Evolutionary conservation across 257 asterid species (phyloP).

Genomic region (Salvia splendens): DNA sequence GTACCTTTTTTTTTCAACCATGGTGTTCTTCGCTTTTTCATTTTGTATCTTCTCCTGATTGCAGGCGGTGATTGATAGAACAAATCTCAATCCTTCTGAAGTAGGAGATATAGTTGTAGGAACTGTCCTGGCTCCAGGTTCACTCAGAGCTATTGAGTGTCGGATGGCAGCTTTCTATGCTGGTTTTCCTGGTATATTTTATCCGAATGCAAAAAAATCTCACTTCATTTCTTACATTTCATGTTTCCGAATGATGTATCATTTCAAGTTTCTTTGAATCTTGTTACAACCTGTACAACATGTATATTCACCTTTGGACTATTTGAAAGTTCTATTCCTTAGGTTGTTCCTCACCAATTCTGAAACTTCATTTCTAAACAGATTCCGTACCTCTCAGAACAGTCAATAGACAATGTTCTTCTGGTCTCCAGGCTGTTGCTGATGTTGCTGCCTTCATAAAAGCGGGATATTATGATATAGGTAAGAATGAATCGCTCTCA

Average conservation of each 20-base stretch:
- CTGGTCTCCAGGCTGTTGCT: slow-evolving; percentile 96
- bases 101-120: slow-evolving; percentile 97
- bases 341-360: slow-evolving; percentile 14
- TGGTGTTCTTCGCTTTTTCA: neutral
- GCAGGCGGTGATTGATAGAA: slow-evolving; percentile 77
- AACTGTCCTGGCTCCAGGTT: slow-evolving; percentile 86
- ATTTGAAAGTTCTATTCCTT: neutral
- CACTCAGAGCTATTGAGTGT: slow-evolving; percentile 82
- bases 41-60: slow-evolving; percentile 5
- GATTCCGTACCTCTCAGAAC: slow-evolving; percentile 85
- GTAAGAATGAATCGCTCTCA: slow-evolving; percentile 37
- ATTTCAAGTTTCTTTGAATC: slow-evolving; percentile 7
- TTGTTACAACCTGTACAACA: slow-evolving; percentile 7
- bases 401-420: slow-evolving; percentile 89
- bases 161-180: slow-evolving; percentile 92
- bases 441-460: slow-evolving; percentile 89
- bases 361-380: slow-evolving; percentile 34
- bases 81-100: slow-evolving; percentile 68
- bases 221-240: neutral
- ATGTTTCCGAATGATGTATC: neutral
- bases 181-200: slow-evolving; percentile 79
- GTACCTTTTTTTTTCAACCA: neutral
- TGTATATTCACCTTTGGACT: neutral
- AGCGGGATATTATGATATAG: slow-evolving; percentile 91
- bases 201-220: neutral